phyloP scores from a whole-genome alignment of 345 rosid genomes.

The Cardamine chenopodiifolia region DNA sequence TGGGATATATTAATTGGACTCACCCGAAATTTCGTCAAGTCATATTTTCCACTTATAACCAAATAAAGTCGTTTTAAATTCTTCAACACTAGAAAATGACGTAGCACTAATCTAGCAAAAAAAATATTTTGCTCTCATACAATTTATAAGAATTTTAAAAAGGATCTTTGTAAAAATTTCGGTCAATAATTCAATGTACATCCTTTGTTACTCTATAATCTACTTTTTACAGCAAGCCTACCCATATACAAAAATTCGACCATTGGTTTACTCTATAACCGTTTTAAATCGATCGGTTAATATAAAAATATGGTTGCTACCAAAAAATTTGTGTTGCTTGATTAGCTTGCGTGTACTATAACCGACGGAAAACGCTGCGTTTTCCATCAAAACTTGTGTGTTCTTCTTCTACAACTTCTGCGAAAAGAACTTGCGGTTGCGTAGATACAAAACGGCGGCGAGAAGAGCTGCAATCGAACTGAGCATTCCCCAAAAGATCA shows the following conservation, averaged over 20 bases:
- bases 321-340: background rate
- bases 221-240: background rate
- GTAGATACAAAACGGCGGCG: conserved; percentile 53
- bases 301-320: background rate
- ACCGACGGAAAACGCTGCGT: background rate
- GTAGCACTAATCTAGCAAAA: background rate
- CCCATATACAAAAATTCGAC: conserved; percentile 1
- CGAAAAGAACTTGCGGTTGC: conserved; percentile 60
- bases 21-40: conserved; percentile 23
- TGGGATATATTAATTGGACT: conserved; percentile 31
- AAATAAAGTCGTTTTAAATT: conserved; percentile 22
- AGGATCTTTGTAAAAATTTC: background rate
- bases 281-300: conserved; percentile 3
- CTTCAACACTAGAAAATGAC: conserved; percentile 24
- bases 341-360: background rate
- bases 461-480: conserved; percentile 59
- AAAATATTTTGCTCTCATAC: background rate
- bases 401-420: conserved; percentile 24
- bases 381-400: background rate
- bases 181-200: background rate
- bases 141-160: background rate
- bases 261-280: conserved; percentile 10
- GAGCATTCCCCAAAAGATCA: conserved; percentile 71
- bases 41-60: conserved; percentile 14
- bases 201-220: conserved; percentile 1